phyloP scores from a whole-genome alignment of 2,329 filamentous ascomycete species.

The Colletotrichum tabaci region DNA sequence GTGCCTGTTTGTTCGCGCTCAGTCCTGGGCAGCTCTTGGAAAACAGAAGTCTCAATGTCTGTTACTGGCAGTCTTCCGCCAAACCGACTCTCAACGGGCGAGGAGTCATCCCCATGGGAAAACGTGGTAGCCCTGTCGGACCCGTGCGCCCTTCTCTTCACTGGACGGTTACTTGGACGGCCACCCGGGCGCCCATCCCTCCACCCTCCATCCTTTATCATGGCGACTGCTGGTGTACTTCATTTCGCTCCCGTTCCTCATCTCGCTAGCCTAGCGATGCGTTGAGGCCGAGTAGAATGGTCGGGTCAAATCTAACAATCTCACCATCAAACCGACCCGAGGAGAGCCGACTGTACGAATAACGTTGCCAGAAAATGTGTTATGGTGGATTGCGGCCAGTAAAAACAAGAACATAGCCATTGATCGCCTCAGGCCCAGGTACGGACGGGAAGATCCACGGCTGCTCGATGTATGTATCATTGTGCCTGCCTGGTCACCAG shows the following conservation, averaged over 20 bases:
- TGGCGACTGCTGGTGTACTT: background rate
- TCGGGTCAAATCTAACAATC: background rate
- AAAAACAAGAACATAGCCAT: background rate
- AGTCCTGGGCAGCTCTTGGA: background rate
- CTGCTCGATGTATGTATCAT: background rate
- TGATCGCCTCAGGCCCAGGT: background rate
- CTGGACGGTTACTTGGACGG: background rate
- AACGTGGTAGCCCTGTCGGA: constrained; percentile 26
- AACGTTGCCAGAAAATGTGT: background rate
- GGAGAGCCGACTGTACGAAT: background rate
- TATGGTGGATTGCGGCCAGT: background rate
- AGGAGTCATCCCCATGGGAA: background rate
- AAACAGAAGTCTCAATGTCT: background rate
- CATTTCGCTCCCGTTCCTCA: constrained; percentile 11
- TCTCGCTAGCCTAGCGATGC: background rate
- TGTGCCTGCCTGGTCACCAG: background rate
- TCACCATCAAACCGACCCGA: background rate
- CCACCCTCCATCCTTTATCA: too few relatives aligned
- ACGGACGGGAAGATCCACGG: constrained; percentile 1
- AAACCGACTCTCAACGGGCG: constrained; percentile 16
- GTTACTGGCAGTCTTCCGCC: background rate
- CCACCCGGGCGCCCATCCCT: too few relatives aligned
- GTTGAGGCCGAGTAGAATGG: background rate
- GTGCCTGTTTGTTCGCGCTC: too few relatives aligned
- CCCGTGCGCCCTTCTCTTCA: constrained; percentile 11